Base-by-base conservation (phyloP, 1,139 yeast genomes). In the Pichia sp. region DNA sequence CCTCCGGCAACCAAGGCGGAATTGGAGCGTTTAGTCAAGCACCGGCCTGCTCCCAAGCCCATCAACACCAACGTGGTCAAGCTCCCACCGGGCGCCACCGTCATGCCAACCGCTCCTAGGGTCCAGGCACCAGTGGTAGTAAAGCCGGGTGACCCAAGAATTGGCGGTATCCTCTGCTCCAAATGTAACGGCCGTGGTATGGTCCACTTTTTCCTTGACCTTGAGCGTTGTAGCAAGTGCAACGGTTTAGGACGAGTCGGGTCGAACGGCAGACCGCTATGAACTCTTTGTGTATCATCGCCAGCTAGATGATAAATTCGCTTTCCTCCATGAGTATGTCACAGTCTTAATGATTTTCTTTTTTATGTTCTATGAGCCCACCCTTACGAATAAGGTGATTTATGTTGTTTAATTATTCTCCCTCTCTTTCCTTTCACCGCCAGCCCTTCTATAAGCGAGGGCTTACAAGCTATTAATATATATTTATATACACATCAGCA, bases 141-240 rank as follows among this genome's bases (percentile, higher is more conserved):
- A 1, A 70, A 66, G 10, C 96, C 96, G 0, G 96, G 96, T 1
- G 96, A 90, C 62, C 95, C 96, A 0, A 69, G 92, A 29, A 72
- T 89, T 11, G 97, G 97, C 0, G 97, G 97, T 1, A 68, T 76
- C 1, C 64, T 85, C 5, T 90, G 97, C 71, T 92, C 92, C 0
- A 71, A 82, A 53, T 90, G 97, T 64, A 68, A 90, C 50, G 96
- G 96, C 1, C 59, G 78, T 0, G 96, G 97, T 0, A 61, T 77
- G 56, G 74, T 79, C 1, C 69, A 74, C 41, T 75, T 77, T 62
- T 72, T 84, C 44, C 64, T 84, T 15, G 87, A 83, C 65, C 76
- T 77, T 46, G 85, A 81, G 47, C 66, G 76, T 26, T 85, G 90
- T 63, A 72, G 75, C 1, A 74, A 79, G 1, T 87, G 96, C 64